Conservation (phyloP, 2,329 filamentous ascomycete species). For the Onygena corvina region DNA sequence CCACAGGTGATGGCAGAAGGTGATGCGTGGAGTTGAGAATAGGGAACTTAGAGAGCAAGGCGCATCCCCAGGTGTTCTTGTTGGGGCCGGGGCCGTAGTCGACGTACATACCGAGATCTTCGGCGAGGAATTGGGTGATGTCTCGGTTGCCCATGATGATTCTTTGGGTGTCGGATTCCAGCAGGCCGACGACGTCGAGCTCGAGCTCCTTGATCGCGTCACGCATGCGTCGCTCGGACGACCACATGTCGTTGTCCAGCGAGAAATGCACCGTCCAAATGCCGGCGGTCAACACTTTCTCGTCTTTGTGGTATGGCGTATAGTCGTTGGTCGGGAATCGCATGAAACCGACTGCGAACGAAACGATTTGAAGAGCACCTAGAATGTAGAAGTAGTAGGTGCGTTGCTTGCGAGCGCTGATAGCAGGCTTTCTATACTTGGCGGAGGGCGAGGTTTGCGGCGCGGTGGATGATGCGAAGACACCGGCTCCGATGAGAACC, state of each 20-base stretch:
- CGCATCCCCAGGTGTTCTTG: constrained; percentile 96
- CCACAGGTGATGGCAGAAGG: constrained; percentile 80
- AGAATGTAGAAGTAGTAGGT: constrained; percentile 62
- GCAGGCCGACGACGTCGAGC: constrained; percentile 87
- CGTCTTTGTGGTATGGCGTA: constrained; percentile 73
- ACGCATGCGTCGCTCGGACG: constrained; percentile 84
- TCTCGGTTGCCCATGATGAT: constrained; percentile 99
- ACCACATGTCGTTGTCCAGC: constrained; percentile 98
- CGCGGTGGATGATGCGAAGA: constrained; percentile 54
- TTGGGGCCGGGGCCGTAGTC: constrained; percentile 95
- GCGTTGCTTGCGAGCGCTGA: constrained; percentile 39
- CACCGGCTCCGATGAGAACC: constrained; percentile 68
- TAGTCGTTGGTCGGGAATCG: constrained; percentile 92
- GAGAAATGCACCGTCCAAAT: constrained; percentile 99
- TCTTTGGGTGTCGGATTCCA: constrained; percentile 85
- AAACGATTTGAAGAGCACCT: constrained; percentile 64
- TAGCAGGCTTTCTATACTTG: constrained; percentile 27
- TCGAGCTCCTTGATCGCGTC: constrained; percentile 88
- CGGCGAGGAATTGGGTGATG: constrained; percentile 84
- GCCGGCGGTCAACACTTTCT: constrained; percentile 79
- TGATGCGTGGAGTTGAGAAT: constrained; percentile 96
- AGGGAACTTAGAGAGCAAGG: constrained; percentile 89
- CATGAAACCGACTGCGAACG: constrained; percentile 68
- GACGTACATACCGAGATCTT: constrained; percentile 96
- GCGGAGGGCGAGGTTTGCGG: constrained; percentile 38